A percentile compares a stretch with the other conserved stretches of the same genome.
phyloP scores from a whole-genome alignment of 192 early-diverging fungal genomes.

The Backusella sp. region DNA sequence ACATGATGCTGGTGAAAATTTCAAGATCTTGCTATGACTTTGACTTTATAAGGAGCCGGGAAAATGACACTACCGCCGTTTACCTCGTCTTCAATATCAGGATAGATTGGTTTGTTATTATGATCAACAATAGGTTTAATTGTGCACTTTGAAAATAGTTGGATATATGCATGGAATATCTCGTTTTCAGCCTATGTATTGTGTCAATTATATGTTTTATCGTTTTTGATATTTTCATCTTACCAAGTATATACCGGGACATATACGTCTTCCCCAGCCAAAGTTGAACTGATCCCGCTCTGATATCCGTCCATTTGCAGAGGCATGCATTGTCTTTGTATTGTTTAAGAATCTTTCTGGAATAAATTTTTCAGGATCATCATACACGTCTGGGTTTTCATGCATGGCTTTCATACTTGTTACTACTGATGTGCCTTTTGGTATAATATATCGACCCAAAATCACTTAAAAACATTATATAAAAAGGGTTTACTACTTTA shows the following conservation, averaged over 20 bases:
- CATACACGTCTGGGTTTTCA: slow-evolving; percentile 25
- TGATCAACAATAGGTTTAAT: background rate
- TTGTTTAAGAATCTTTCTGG: slow-evolving; percentile 42
- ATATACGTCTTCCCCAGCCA: slow-evolving; percentile 21
- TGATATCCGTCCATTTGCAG: slow-evolving; percentile 14
- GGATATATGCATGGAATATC: background rate
- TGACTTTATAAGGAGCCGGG: background rate
- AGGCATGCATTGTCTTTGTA: background rate
- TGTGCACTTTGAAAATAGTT: background rate
- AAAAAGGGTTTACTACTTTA: too few relatives aligned
- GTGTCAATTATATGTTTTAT: too few relatives aligned
- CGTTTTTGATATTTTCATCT: background rate
- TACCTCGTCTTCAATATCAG: background rate
- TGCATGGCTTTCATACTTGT: slow-evolving; percentile 48
- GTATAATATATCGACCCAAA: slow-evolving; percentile 43
- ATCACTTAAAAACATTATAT: too few relatives aligned
- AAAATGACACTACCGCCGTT: background rate
- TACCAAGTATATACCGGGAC: slow-evolving; percentile 14
- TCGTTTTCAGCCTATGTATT: background rate
- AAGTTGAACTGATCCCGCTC: slow-evolving; percentile 15
- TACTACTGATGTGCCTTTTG: slow-evolving; percentile 43
- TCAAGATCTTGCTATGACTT: background rate
- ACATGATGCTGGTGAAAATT: too few relatives aligned
- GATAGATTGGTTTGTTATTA: background rate
- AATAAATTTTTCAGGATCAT: slow-evolving; percentile 45